Conservation (phyloP, 805 yeast genomes). For the Candida broadrunensis region DNA sequence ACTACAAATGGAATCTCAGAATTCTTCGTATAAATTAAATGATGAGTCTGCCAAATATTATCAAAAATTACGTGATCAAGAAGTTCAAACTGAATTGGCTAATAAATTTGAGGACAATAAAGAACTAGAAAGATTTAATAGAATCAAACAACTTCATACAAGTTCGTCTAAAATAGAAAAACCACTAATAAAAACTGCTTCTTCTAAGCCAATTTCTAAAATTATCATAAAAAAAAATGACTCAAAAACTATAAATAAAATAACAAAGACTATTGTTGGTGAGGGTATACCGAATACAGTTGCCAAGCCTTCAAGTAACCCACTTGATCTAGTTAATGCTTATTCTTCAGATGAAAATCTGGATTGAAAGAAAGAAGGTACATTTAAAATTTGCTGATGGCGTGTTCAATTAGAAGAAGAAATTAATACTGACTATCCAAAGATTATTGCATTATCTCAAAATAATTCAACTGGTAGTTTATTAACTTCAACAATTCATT, state of each 20-base stretch:
- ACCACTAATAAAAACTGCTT: neutral
- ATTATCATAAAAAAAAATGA: neutral
- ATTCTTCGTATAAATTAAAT: slow-evolving; percentile 41
- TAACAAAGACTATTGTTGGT: too few relatives aligned
- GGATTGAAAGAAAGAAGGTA: slow-evolving; percentile 44
- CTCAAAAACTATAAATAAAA: neutral
- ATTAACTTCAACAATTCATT: slow-evolving; percentile 66
- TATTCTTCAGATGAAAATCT: neutral
- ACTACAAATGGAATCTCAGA: slow-evolving; percentile 23
- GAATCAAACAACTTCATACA: neutral
- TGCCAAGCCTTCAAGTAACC: neutral
- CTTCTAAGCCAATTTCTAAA: neutral
- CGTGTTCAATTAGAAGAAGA: slow-evolving; percentile 54
- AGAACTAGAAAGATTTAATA: slow-evolving; percentile 14
- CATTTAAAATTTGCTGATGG: slow-evolving; percentile 60
- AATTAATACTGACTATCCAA: slow-evolving; percentile 49
- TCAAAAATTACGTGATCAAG: slow-evolving; percentile 18
- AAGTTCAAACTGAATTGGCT: slow-evolving; percentile 14
- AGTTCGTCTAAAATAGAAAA: neutral
- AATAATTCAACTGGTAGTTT: slow-evolving; percentile 65
- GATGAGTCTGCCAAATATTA: slow-evolving; percentile 36
- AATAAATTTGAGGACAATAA: slow-evolving; percentile 17
- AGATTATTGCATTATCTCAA: slow-evolving; percentile 53
- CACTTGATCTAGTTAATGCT: neutral
- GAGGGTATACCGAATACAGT: too few relatives aligned